Conservation (phyloP, 202 grass and related monocot species). For the Zoysia matrella region DNA sequence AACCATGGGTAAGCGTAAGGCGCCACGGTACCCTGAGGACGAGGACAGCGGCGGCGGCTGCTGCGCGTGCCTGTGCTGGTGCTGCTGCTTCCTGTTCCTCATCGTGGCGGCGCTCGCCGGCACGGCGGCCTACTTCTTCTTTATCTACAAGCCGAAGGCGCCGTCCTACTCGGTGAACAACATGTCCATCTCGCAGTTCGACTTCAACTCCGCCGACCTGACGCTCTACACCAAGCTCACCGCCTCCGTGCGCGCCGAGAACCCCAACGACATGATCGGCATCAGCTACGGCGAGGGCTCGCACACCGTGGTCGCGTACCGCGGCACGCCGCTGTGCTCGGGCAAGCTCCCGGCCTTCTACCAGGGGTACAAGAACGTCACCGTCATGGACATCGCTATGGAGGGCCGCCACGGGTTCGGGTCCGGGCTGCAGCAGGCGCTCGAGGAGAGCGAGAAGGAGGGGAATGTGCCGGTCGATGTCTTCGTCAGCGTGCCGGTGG, state of each 20-base stretch:
- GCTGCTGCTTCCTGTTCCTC: slow-evolving; percentile 71
- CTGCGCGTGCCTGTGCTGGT: slow-evolving; percentile 67
- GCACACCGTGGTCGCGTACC: slow-evolving; percentile 62
- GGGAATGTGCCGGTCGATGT: slow-evolving; percentile 72
- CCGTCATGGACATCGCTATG: slow-evolving; percentile 71
- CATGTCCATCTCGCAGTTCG: slow-evolving; percentile 73
- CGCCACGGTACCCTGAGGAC: slow-evolving; percentile 61
- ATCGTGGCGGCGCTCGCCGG: slow-evolving; percentile 43
- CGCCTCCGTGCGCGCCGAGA: slow-evolving; percentile 68
- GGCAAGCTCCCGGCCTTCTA: slow-evolving; percentile 68
- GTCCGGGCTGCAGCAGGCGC: slow-evolving; percentile 52
- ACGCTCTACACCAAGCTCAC: slow-evolving; percentile 71
- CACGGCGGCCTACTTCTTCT: slow-evolving; percentile 39
- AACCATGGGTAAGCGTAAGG: slow-evolving; percentile 57
- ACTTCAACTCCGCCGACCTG: slow-evolving; percentile 56
- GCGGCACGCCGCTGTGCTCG: slow-evolving; percentile 58
- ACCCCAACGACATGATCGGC: slow-evolving; percentile 83
- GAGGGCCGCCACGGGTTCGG: slow-evolving; percentile 59
- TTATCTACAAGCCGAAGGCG: slow-evolving; percentile 61
- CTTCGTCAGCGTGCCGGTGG: slow-evolving; percentile 65
- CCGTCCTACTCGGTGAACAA: slow-evolving; percentile 74
- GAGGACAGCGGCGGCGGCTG: slow-evolving; percentile 29
- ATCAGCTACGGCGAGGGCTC: slow-evolving; percentile 70
- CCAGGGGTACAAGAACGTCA: slow-evolving; percentile 80
- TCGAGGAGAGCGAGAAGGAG: slow-evolving; percentile 63